Base-by-base conservation (phyloP, 768 basidiomycete species). In the Tricholoma flavovirens region DNA sequence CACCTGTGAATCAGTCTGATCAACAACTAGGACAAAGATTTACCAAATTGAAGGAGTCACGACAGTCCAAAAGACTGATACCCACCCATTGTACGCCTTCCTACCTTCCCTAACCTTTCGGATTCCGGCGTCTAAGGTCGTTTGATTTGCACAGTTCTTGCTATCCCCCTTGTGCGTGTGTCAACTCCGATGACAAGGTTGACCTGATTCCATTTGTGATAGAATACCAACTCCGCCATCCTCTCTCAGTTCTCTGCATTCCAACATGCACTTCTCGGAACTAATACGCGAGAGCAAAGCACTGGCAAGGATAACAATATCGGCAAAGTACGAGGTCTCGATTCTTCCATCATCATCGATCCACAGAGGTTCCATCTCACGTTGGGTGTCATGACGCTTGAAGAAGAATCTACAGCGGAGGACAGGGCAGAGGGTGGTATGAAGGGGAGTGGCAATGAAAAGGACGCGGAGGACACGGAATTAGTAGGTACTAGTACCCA, bases 351-450 rank as follows among this genome's bases (percentile, higher is more conserved):
- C 60, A 67, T 87, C 53, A 76, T 89, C 54, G 73, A 78, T 42
- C 79, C 80, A 0, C 64, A 75, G 9, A 67, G 87, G n/a, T 69
- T 90, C 42, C 88, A 91, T 67, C 69, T 90, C 55, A 90, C 88
- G 0, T 70, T 91, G 2, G 88, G 88, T 1, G 87, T 89, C 1
- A 86, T 91, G 84, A 70, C 79, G 0, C 81, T 90, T 32, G 66
- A 69, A 6, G 60, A 65, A 15, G 62, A 71, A 0, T 26, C 32
- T 3, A 17, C 6, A 11, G 58, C 49, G 4, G 3, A 32, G 0
- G 10, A 43, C 30, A 30, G 32, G 35, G 6, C 3, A 24, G 12
- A 24, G 3, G 12, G 6, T 12, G 3, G 8, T 22, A 5, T 14
- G 22, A 14, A 45, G 4, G 6, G 15, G 12, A 24, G 17, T 15